Percentiles rank a stretch among this genome's conserved stretches.
These are phyloP conservation scores for Mortierella sp. DNA, from an alignment of 371 early-diverging fungal species.

Conservation along the genomic window DNA sequence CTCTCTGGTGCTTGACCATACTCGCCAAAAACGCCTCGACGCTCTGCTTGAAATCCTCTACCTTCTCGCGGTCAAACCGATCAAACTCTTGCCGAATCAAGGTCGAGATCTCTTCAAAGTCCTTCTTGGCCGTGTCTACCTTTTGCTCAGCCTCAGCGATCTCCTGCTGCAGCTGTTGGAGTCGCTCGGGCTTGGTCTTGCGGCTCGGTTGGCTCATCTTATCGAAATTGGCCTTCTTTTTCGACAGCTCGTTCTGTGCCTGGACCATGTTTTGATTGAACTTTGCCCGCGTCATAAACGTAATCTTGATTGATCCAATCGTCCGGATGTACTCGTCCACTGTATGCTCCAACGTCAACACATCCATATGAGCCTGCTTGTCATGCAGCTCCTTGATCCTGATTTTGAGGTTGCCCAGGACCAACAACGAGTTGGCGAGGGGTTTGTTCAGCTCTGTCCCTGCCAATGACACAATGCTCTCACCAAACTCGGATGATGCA, in stretches of 20 bases:
- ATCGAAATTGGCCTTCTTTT: slow-evolving; percentile 71
- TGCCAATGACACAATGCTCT: slow-evolving; percentile 83
- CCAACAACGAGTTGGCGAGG: slow-evolving; percentile 72
- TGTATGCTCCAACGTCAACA: slow-evolving; percentile 79
- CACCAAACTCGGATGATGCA: slow-evolving; percentile 87
- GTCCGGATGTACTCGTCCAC: slow-evolving; percentile 93
- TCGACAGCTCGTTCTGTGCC: slow-evolving; percentile 74
- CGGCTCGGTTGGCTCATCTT: slow-evolving; percentile 69
- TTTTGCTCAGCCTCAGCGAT: slow-evolving; percentile 69
- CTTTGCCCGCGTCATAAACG: slow-evolving; percentile 83
- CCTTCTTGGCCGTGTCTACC: slow-evolving; percentile 48
- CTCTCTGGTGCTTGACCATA: slow-evolving; percentile 87
- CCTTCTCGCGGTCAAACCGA: slow-evolving; percentile 88
- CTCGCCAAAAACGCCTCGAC: slow-evolving; percentile 81
- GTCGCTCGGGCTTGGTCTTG: slow-evolving; percentile 75
- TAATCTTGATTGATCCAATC: slow-evolving; percentile 84
- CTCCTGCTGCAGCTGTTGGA: slow-evolving; percentile 73
- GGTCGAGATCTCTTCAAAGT: slow-evolving; percentile 81
- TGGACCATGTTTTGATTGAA: slow-evolving; percentile 80
- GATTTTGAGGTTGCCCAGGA: slow-evolving; percentile 84
- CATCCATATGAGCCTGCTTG: slow-evolving; percentile 79
- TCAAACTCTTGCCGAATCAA: slow-evolving; percentile 83
- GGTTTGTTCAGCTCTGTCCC: slow-evolving; percentile 79
- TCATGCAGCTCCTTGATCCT: slow-evolving; percentile 84
- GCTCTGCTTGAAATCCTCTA: slow-evolving; percentile 84